Base-by-base conservation (phyloP, 2,329 filamentous ascomycete genomes). In the Fusarium sambucinum region DNA sequence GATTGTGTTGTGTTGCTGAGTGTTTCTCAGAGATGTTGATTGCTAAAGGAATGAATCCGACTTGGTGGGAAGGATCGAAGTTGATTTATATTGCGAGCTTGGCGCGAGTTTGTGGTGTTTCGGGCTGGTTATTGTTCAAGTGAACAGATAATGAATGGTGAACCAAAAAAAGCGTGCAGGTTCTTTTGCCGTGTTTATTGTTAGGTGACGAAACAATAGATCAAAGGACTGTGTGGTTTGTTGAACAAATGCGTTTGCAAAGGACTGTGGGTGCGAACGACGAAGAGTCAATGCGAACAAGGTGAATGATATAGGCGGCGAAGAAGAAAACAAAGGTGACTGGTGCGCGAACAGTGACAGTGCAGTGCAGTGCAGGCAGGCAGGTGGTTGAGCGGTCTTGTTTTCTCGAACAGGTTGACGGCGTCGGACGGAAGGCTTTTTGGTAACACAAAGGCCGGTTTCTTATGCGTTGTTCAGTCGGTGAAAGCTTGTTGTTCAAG, bases 401-500 rank as follows among this genome's bases (percentile, higher is more conserved):
- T 63, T 68, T 53, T 69, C 65, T 68, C 65, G 56, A 66, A 68
- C 44, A 70, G 61, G 61, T 68, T 55, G 45, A 56, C 56, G 50
- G 54, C 32, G 56, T 67, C 47, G 53, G 55, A 65, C 64, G 63
- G 61, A 44, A 66, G 65, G 44, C 41, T 52, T 30, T 41, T 41
- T 33, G 61, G 66, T 68, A 25, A 66, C 52, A 68, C 66, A 66
- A 55, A 54, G 45, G 33, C 50, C 48, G 58, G 57, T 46, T 41
- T 53, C 46, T 63, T 53, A 45, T 63, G 33, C 46, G 58, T 66
- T 63, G 50, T 66, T 44, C 32, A 66, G 63, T 63, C 52, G 37
- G 52, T 63, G 57, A 62, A 51, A 60, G 44, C 27, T 57, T 57
- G 46, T 50, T 48, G 29, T 55, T 55, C 58, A 59, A 27, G n/a